Conservation (phyloP, 2,329 filamentous ascomycete species). For the Nigrospora sphaerica region DNA sequence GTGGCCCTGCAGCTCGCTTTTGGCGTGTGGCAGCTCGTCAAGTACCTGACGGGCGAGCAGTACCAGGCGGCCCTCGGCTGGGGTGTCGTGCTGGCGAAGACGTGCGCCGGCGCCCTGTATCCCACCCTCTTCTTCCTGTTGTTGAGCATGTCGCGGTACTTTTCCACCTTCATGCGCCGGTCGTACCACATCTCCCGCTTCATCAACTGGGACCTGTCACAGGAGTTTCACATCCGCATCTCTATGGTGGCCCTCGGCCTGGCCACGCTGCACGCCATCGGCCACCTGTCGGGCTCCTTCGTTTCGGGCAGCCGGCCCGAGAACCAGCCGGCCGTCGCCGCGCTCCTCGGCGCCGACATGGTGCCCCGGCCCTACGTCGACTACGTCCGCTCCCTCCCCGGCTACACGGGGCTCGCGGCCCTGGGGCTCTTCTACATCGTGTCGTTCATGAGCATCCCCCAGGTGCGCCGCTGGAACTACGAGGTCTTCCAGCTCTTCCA, state of each 20-base stretch:
- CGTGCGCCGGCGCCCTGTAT: slow-evolving; percentile 46
- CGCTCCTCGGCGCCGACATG: slow-evolving; percentile 33
- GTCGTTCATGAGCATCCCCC: slow-evolving; percentile 39
- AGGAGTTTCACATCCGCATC: slow-evolving; percentile 49
- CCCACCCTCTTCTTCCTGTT: slow-evolving; percentile 53
- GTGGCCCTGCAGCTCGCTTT: slow-evolving; percentile 39
- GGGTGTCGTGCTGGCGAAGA: slow-evolving; percentile 49
- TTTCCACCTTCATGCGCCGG: slow-evolving; percentile 44
- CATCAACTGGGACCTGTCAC: slow-evolving; percentile 49
- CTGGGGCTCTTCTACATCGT: slow-evolving; percentile 43
- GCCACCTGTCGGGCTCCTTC: slow-evolving; percentile 46
- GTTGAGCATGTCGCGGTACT: slow-evolving; percentile 49
- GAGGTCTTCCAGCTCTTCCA: slow-evolving; percentile 51
- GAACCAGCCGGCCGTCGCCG: slow-evolving; percentile 36
- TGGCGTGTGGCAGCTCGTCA: slow-evolving; percentile 48
- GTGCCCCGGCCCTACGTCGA: slow-evolving; percentile 35
- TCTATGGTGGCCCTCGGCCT: slow-evolving; percentile 41
- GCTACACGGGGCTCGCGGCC: slow-evolving; percentile 41
- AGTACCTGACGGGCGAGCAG: slow-evolving; percentile 35
- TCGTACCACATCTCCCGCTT: slow-evolving; percentile 45
- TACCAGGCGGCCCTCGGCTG: slow-evolving; percentile 46
- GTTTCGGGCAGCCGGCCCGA: slow-evolving; percentile 36
- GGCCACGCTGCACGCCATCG: slow-evolving; percentile 45
- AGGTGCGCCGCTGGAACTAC: slow-evolving; percentile 42
- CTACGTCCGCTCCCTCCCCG: slow-evolving; percentile 39